These are phyloP conservation scores for Amylostereum areolatum DNA, from an alignment of 1,284 basidiomycete species.

Conservation along the genomic window DNA sequence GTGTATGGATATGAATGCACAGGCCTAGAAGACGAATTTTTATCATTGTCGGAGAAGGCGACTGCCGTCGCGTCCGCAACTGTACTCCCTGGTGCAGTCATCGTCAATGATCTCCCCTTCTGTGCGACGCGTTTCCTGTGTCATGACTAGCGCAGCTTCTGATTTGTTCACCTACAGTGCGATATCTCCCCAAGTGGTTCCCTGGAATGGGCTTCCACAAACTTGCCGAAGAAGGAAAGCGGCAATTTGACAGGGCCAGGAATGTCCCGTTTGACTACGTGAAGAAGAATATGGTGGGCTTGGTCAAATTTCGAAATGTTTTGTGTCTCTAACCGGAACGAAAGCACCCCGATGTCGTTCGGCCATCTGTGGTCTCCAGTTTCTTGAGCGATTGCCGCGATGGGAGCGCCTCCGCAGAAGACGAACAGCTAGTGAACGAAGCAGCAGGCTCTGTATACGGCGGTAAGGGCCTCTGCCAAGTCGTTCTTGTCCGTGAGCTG, in stretches of 20 bases:
- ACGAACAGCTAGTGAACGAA: too few species aligned
- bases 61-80: not conserved
- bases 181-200: not conserved
- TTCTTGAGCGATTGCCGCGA: too few species aligned
- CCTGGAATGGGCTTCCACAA: constrained; percentile 2
- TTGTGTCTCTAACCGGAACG: not conserved
- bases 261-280: constrained; percentile 1
- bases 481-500: too few species aligned
- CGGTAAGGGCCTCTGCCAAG: too few species aligned
- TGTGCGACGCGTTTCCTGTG: not conserved
- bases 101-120: not conserved
- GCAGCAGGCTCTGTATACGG: too few species aligned
- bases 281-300: constrained; percentile 2
- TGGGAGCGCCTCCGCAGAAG: too few species aligned
- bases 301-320: not conserved
- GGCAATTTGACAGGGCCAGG: not conserved
- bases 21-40: not conserved
- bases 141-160: not conserved
- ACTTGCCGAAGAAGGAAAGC: not conserved
- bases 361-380: too few species aligned
- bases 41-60: not conserved
- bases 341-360: too few species aligned
- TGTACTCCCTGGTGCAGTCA: not conserved
- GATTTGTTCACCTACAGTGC: not conserved
- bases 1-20: not conserved